These are phyloP conservation scores for Beverwykella pulmonaria DNA, from an alignment of 495 filamentous ascomycete genomes.

Conservation along the genomic window DNA sequence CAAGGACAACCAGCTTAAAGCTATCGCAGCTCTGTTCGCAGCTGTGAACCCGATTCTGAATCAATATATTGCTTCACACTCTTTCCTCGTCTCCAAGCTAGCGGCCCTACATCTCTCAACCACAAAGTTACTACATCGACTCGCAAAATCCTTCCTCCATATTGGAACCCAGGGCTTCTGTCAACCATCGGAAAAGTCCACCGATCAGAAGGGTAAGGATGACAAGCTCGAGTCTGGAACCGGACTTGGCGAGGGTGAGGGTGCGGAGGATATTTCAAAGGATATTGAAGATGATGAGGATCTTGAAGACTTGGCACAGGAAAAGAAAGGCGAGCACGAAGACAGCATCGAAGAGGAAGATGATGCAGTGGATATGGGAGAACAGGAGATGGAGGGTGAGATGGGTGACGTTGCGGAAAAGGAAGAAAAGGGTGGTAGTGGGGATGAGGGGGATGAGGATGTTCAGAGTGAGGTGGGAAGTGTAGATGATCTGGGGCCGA, in stretches of 20 bases:
- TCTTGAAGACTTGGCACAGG: constrained; percentile 84
- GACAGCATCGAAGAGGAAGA: constrained; percentile 58
- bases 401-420: constrained; percentile 65
- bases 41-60: constrained; percentile 72
- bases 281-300: constrained; percentile 94
- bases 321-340: constrained; percentile 49
- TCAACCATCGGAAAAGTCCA: constrained; percentile 73
- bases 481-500: constrained; percentile 85
- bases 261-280: constrained; percentile 95
- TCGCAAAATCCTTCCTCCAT: constrained; percentile 73
- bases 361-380: constrained; percentile 93
- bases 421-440: constrained; percentile 51
- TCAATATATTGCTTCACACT: constrained; percentile 67
- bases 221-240: constrained; percentile 89
- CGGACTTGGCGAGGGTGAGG: constrained; percentile 93
- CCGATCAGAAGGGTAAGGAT: constrained; percentile 62
- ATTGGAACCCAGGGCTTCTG: constrained; percentile 87
- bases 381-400: constrained; percentile 83
- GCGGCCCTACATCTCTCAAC: constrained; percentile 64
- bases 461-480: constrained; percentile 87
- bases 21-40: constrained; percentile 54
- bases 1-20: constrained; percentile 6
- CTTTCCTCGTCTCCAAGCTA: constrained; percentile 55
- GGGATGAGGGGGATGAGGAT: constrained; percentile 62
- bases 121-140: constrained; percentile 71